Base-by-base conservation (phyloP, 495 filamentous ascomycete genomes). In the Tuber microsphaerosporum region DNA sequence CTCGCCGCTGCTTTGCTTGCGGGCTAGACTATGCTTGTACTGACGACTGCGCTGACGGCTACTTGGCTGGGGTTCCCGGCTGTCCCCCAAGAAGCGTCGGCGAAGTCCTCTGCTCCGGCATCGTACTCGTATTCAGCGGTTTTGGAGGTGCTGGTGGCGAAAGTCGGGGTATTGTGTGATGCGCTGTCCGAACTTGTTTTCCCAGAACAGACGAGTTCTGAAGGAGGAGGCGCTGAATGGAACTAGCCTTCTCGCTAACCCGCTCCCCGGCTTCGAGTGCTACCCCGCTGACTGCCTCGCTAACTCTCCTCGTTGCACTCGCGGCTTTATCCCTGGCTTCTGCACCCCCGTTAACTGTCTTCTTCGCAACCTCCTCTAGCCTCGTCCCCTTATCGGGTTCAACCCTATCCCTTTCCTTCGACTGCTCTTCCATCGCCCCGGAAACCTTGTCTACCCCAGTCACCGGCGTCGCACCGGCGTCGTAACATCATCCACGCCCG, bases 1-100 rank as follows among this genome's bases (percentile, higher is more conserved):
- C 73, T 19, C 74, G 26, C 45, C 65, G 5, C 73, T 26, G 76
- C 78, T 61, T 78, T 76, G 12, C 78, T 74, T 34, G 72, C 74
- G 26, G 78, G 74, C 79, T 72, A 78, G n/a, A 78, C 74, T 10
- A 73, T 65, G 69, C 80, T 80, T 20, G 80, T 78, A 31, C 76
- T 78, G 10, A 72, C 19, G 42, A 56, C 61, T 6, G 71, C 69
- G 26, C 75, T 74, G 22, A 68, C 71, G 34, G 42, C 72, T 2
- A 73, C 75, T 22, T 72, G 26, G 26, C 70, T 74, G 16, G 72
- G 46, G 48, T 81, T 76, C 22, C 65, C 74, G 10, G 68, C 41
- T 9, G 69, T 65, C 31, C 76, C 26, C 6, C 75, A 44, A 8
- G 73, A 42, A 37, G 65, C 34, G 37, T 79, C 80, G 12, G 76